Base-by-base conservation (phyloP, 106 monocot genomes). In the Dioscorea zingiberensis region DNA sequence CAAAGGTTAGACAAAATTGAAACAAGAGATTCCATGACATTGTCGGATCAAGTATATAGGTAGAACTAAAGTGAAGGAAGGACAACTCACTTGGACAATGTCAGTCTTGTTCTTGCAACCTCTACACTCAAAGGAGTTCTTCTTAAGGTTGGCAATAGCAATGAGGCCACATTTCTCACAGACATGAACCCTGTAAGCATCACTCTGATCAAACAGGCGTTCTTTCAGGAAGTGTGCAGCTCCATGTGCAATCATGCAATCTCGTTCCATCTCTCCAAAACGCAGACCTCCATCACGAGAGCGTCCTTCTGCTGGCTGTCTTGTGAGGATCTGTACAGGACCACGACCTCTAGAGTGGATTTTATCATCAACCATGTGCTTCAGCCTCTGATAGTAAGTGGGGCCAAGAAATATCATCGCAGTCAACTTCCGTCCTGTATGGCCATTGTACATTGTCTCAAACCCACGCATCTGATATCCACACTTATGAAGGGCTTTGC, bases 381-480 rank as follows among this genome's bases (percentile, higher is more conserved):
- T 98, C 63, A 98, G 54, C 58, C 97, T 75, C 67, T 98, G 97
- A 68, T 98, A 98, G 49, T 98, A 98, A n/a, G 97, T 98, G 9
- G 97, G 97, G 19, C 97, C 97, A 30, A 98, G 81, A 73, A 98
- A 98, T 58, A 98, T 98, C 92, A 98, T 92, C 25, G 97, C 97
- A 26, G 63, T 86, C 60, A 98, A 57, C 65, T 64, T 92, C 17
- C 97, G 64, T 2, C 97, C 97, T 53, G 97, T 98, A 64, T 98
- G 97, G 51, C 97, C 97, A 57, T 98, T 98, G 69, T 98, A 98
- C 97, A 98, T 98, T 13, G 97, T 93, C 67, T 98, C 97, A 72
- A 93, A 98, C n/a, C 97, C 97, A 54, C 97, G 97, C 97, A 98
- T 98, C 71, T 98, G 97, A 70, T 98, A 98, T 26, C 92, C 92